Evolutionary conservation across 2,329 filamentous ascomycete species (phyloP).

Genomic region (Coniochaeta sp.): DNA sequence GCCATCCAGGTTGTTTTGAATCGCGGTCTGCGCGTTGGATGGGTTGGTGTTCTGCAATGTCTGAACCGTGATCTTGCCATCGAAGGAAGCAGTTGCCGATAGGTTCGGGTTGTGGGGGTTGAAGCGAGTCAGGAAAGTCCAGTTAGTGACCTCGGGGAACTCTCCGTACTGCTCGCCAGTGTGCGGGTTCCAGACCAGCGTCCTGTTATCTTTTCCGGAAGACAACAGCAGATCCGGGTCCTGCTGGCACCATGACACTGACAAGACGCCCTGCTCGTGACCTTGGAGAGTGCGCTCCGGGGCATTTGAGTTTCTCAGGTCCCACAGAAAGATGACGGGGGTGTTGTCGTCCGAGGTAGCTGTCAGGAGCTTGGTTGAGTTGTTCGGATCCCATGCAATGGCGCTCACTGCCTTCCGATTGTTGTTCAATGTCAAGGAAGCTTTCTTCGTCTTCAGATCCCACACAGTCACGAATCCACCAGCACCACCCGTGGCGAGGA

Average conservation of each 20-base stretch:
- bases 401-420: conserved; percentile 91
- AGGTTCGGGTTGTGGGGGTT: conserved; percentile 89
- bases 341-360: conserved; percentile 84
- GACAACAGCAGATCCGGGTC: conserved; percentile 86
- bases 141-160: conserved; percentile 97
- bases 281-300: conserved; percentile 82
- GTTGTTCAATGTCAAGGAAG: conserved; percentile 91
- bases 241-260: conserved; percentile 90
- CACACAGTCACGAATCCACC: conserved; percentile 96
- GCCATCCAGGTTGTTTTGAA: conserved; percentile 68
- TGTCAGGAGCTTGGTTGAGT: conserved; percentile 88
- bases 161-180: conserved; percentile 84
- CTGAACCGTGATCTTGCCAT: conserved; percentile 91
- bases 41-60: conserved; percentile 86
- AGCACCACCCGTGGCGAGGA: conserved; percentile 86
- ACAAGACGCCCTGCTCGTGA: conserved; percentile 92
- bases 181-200: conserved; percentile 92
- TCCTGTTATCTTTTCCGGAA: conserved; percentile 93
- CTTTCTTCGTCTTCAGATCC: conserved; percentile 97
- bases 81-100: conserved; percentile 91
- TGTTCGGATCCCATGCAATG: conserved; percentile 95
- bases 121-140: conserved; percentile 94
- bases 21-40: conserved; percentile 58
- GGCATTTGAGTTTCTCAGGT: conserved; percentile 90
- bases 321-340: conserved; percentile 87